Evolutionary conservation across 768 basidiomycete genomes (phyloP).

Genomic region (Lentinula guzmanii): DNA sequence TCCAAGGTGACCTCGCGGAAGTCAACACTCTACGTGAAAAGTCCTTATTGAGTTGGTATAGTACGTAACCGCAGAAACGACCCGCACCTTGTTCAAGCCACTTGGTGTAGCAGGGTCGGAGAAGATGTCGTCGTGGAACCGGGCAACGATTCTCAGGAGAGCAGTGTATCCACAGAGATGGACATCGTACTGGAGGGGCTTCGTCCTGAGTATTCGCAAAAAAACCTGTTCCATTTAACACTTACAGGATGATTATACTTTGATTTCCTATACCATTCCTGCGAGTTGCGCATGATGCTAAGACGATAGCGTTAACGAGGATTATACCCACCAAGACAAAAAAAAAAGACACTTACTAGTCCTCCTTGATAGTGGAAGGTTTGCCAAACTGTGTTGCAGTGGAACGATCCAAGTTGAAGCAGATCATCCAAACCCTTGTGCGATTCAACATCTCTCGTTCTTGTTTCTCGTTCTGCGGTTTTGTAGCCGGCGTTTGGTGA

Average conservation of each 20-base stretch:
- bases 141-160: constrained; percentile 62
- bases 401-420: constrained; percentile 84
- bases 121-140: constrained; percentile 74
- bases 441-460: constrained; percentile 83
- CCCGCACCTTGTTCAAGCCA: constrained; percentile 60
- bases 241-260: constrained; percentile 52
- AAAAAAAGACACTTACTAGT: constrained; percentile 45
- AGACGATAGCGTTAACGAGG: not conserved
- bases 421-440: constrained; percentile 85
- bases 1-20: constrained; percentile 58
- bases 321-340: not conserved
- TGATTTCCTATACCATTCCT: constrained; percentile 72
- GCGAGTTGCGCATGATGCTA: constrained; percentile 64
- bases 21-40: constrained; percentile 47
- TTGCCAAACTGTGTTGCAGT: constrained; percentile 88
- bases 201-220: too few species aligned
- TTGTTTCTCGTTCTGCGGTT: constrained; percentile 66
- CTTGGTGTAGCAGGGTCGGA: constrained; percentile 62
- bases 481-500: constrained; percentile 56
- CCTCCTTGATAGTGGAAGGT: constrained; percentile 83
- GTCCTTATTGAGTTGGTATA: constrained; percentile 4
- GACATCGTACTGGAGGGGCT: constrained; percentile 51
- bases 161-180: constrained; percentile 72
- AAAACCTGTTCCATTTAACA: not conserved
- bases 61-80: not conserved